phyloP scores from a whole-genome alignment of 345 rosid genomes.

The Euphorbia peplus region DNA sequence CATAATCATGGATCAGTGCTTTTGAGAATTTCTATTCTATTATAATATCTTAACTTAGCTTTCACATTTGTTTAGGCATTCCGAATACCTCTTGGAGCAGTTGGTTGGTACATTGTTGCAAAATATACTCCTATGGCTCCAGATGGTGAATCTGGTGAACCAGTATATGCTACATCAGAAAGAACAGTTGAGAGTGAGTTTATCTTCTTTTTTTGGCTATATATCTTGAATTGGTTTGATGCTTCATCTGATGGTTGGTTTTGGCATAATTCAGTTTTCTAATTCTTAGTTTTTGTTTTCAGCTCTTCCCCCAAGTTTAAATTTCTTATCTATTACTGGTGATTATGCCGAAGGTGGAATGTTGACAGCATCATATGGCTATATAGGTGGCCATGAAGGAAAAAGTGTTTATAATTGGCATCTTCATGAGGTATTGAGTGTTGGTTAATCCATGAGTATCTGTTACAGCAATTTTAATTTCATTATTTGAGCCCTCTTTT shows the following conservation, averaged over 20 bases:
- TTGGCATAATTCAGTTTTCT: constrained; percentile 6
- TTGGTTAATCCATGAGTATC: constrained; percentile 3
- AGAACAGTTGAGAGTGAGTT: constrained; percentile 76
- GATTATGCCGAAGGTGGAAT: constrained; percentile 77
- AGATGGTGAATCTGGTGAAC: constrained; percentile 85
- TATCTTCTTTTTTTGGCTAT: constrained; percentile 3
- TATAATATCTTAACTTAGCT: constrained; percentile 25
- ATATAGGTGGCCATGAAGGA: constrained; percentile 95
- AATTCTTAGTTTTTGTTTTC: constrained; percentile 31
- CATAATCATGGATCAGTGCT: constrained; percentile 9
- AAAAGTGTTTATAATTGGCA: constrained; percentile 84
- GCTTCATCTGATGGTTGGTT: not conserved
- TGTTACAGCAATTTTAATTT: too few relatives aligned
- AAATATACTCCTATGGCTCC: constrained; percentile 88
- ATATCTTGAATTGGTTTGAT: not conserved
- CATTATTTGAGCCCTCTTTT: too few relatives aligned
- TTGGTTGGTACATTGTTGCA: constrained; percentile 71
- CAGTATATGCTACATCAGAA: constrained; percentile 71
- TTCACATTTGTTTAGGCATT: constrained; percentile 57
- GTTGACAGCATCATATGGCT: constrained; percentile 93
- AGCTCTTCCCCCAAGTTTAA: constrained; percentile 96
- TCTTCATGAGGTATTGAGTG: constrained; percentile 73
- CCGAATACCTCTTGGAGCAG: constrained; percentile 93
- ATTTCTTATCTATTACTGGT: constrained; percentile 90
- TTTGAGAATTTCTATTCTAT: not conserved